Percentiles rank a stretch among this genome's conserved stretches.
phyloP scores from a whole-genome alignment of 495 filamentous ascomycete species.

The Parathielavia hyrcaniae region DNA sequence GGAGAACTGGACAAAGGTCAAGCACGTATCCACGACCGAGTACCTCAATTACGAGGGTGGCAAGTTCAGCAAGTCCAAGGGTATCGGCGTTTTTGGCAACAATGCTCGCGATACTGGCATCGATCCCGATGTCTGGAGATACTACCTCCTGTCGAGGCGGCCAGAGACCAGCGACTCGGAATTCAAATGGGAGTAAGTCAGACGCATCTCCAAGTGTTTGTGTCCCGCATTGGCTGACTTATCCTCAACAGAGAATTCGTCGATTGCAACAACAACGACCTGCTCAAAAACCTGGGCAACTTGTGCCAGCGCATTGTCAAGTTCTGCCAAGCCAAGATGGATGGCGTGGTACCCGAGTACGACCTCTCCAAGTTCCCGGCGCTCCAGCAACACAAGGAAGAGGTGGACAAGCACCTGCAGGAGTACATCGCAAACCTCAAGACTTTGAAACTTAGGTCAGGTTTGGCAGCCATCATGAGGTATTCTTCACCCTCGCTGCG shows the following conservation, averaged over 20 bases:
- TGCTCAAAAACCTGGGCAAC: conserved; percentile 88
- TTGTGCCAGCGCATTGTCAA: conserved; percentile 92
- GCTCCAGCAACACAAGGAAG: conserved; percentile 46
- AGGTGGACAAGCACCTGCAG: conserved; percentile 54
- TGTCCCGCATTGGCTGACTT: not conserved
- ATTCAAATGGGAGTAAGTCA: conserved; percentile 64
- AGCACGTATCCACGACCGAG: conserved; percentile 84
- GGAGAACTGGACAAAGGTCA: conserved; percentile 83
- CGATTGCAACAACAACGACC: conserved; percentile 79
- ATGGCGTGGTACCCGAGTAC: conserved; percentile 65
- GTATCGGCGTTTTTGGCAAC: conserved; percentile 85
- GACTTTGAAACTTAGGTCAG: conserved; percentile 67
- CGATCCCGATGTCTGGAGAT: conserved; percentile 80
- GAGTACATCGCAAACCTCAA: conserved; percentile 70
- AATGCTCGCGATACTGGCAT: conserved; percentile 86
- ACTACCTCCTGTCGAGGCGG: conserved; percentile 81
- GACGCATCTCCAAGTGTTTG: too few relatives aligned
- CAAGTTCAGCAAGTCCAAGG: conserved; percentile 91
- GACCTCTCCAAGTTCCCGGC: conserved; percentile 28
- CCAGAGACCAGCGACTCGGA: conserved; percentile 86
- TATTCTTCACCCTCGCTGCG: conserved; percentile 10
- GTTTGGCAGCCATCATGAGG: conserved; percentile 59
- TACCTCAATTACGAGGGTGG: conserved; percentile 94
- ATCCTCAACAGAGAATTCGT: conserved; percentile 56
- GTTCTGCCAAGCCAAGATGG: conserved; percentile 71